Evolutionary conservation across 345 rosid genomes (phyloP).

Genomic region (Moricandia arvensis): DNA sequence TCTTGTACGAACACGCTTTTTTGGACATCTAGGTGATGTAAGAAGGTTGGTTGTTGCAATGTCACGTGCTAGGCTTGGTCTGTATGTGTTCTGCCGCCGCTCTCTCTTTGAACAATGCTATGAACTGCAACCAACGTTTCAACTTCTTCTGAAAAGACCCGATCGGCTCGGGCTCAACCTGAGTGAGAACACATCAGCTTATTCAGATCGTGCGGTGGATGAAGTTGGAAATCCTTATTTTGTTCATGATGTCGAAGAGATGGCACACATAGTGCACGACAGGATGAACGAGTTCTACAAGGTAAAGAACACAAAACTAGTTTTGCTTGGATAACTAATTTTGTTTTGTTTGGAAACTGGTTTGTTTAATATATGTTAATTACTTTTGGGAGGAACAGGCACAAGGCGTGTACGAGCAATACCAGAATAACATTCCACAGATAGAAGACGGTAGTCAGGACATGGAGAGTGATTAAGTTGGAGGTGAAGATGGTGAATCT

Average conservation of each 20-base stretch:
- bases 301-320: slow-evolving; percentile 42
- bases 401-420: slow-evolving; percentile 44
- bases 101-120: slow-evolving; percentile 95
- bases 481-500: slow-evolving; percentile 24
- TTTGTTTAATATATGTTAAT: not conserved
- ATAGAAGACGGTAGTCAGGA: slow-evolving; percentile 31
- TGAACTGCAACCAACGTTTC: slow-evolving; percentile 93
- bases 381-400: slow-evolving; percentile 40
- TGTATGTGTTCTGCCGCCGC: slow-evolving; percentile 85
- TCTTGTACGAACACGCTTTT: slow-evolving; percentile 92
- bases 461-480: slow-evolving; percentile 43
- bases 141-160: slow-evolving; percentile 73
- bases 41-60: slow-evolving; percentile 95
- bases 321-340: not conserved
- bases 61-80: slow-evolving; percentile 97
- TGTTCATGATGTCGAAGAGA: slow-evolving; percentile 69
- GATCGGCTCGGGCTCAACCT: slow-evolving; percentile 69
- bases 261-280: slow-evolving; percentile 59
- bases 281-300: slow-evolving; percentile 60
- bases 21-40: slow-evolving; percentile 97
- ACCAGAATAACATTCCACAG: slow-evolving; percentile 46
- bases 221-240: slow-evolving; percentile 62
- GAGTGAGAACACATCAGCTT: slow-evolving; percentile 50
- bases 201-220: slow-evolving; percentile 76
- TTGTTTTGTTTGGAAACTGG: not conserved